Evolutionary conservation across 495 filamentous ascomycete species (phyloP), one percentile per base, ranked within the genome.

Genomic region (Entonaema liquescens): DNA sequence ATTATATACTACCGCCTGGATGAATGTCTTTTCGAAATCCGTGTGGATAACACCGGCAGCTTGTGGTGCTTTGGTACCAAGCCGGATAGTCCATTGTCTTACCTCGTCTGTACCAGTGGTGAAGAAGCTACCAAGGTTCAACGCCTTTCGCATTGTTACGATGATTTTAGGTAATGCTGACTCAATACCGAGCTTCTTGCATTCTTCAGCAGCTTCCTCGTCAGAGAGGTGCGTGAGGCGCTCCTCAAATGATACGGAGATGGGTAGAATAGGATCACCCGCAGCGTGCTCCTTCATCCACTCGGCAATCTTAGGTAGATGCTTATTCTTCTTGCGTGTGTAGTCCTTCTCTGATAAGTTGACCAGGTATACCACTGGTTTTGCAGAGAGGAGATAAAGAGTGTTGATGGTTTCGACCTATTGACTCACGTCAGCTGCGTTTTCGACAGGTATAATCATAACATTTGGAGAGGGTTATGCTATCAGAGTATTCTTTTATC

Each of bases 21-120:
- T 99, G 83, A 99, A 99, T 0, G 96, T 99, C 89, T 99, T 99
- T 82, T 99, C 96, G 68, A 99, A 98, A 78, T 99, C 96, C 62
- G 91, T 92, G 83, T 99, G 96, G 73, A 99, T 99, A 62, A 98
- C 96, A 84, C 96, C 96, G 15, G 96, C 95, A 49, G 96, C 95
- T 77, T 94, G 92, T 17, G 96, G 96, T 35, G 96, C 96, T 84
- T 99, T 99, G 73, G 92, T 96, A 63, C 93, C 94, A 78, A 94
- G 94, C 44, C 96, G 88, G 77, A 99, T 95, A 33, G 94, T 98
- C 96, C 96, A 99, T 80, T 99, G 96, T 67, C 96, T 88, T 59
- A 99, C 96, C 83, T 99, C 96, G 77, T 99, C 96, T 36, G 93
- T 82, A 71, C 96, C 96, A 23, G 92, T 95, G 29, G 96, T 99